Conservation (phyloP, 768 basidiomycete genomes). For the Boletus subparvulus region DNA sequence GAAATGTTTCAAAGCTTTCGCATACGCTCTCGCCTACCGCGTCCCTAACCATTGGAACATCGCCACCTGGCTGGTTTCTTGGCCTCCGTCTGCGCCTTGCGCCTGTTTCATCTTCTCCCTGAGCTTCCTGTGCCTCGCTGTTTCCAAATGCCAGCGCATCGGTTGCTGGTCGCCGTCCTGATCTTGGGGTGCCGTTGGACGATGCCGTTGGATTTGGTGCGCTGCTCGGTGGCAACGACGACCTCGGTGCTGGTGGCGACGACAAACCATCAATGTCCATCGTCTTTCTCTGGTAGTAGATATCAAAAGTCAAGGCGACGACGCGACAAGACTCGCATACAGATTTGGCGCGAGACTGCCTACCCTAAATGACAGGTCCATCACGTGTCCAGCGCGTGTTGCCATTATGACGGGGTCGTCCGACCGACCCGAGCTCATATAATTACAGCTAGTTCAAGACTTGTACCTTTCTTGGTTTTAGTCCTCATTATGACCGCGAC, state of each 20-base stretch:
- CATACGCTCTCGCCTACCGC: slow-evolving; percentile 94
- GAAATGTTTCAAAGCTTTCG: slow-evolving; percentile 87
- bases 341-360: slow-evolving; percentile 42
- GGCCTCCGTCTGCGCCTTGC: slow-evolving; percentile 48
- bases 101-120: slow-evolving; percentile 38
- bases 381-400: slow-evolving; percentile 20
- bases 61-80: slow-evolving; percentile 47
- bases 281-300: slow-evolving; percentile 11
- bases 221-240: slow-evolving; percentile 54
- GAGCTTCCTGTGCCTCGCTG: slow-evolving; percentile 46
- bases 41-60: slow-evolving; percentile 88
- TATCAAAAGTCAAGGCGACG: slow-evolving; percentile 23
- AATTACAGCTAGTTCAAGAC: neutral
- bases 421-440: neutral
- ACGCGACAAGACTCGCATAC: slow-evolving; percentile 24
- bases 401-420: neutral
- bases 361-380: slow-evolving; percentile 37
- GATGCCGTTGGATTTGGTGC: slow-evolving; percentile 41
- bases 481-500: slow-evolving; percentile 18
- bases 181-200: slow-evolving; percentile 34
- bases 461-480: neutral
- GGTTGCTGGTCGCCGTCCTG: slow-evolving; percentile 39
- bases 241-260: slow-evolving; percentile 54
- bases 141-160: slow-evolving; percentile 57
- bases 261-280: slow-evolving; percentile 62